Evolutionary conservation across 2,329 filamentous ascomycete species (phyloP), one percentile per base, ranked within the genome.

Genomic region (Hypoxylon sp.): DNA sequence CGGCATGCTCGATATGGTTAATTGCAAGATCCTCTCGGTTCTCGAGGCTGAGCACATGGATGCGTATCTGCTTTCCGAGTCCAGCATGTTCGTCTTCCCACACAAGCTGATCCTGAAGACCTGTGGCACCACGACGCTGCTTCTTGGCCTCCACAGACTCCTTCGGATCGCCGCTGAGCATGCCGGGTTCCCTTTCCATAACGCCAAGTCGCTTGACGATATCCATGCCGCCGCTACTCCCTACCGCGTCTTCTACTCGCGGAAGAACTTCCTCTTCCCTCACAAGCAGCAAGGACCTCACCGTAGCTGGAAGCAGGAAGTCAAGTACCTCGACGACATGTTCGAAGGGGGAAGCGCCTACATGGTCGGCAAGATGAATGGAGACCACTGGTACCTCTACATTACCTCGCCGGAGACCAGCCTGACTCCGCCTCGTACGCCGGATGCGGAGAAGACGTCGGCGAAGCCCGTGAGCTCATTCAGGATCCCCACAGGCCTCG

Each of bases 331-430:
- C 62, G 95, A 99, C 77, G 89, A 90, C 73, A 91, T 93, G 76
- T 97, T 99, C 73, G 82, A 90, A 60, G 89, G 91, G 54, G 95
- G 95, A 52, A 98, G 94, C 75, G 95, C 95, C 47, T 99, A 99
- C 77, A 97, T 98, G 93, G 96, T 99, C 65, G 95, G 95, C 71
- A 98, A 97, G 79, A 98, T 98, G 94, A 99, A 99, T 69, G 94
- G 95, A 56, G 95, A 99, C 75, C 95, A 99, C 70, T 99, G 95
- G 95, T 98, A 98, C 74, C 81, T 99, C 53, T 99, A 99, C 79
- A 88, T 98, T 70, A 98, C 95, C 10, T 91, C 91, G 48, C 94
- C 95, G 15, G 88, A 89, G 73, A 88, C 85, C 43, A 80, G 85
- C 50, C 81, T 96, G 64, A 96, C 93, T 0, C 92, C 93, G 4